phyloP scores from a whole-genome alignment of 202 grass and related monocot genomes.

The Carex arenaria region DNA sequence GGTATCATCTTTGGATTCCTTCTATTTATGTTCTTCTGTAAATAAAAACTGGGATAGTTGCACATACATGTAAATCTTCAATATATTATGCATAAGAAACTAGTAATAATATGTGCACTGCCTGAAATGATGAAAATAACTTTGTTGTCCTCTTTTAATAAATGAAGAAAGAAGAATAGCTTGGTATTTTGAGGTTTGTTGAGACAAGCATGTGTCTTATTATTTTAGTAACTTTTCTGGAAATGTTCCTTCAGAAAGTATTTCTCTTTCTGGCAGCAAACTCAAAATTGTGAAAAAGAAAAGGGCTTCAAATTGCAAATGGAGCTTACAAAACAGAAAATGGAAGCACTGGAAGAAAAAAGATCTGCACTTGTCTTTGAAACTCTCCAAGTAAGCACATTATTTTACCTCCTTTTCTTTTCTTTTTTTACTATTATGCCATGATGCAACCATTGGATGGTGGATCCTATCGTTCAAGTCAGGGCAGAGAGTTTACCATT shows the following conservation, averaged over 20 bases:
- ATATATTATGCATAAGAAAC: not conserved
- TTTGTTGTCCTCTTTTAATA: not conserved
- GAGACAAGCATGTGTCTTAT: not conserved
- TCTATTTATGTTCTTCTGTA: not conserved
- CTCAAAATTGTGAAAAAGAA: conserved; percentile 31
- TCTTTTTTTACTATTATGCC: not conserved
- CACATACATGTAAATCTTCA: not conserved
- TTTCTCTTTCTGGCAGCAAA: conserved; percentile 31
- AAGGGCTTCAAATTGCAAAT: conserved; percentile 24
- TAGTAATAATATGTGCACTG: not conserved
- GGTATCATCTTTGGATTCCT: conserved; percentile 3
- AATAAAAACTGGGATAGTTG: not conserved
- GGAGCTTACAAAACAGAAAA: conserved; percentile 37
- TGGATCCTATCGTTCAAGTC: not conserved
- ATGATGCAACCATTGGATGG: not conserved
- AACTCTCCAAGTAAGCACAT: conserved; percentile 47
- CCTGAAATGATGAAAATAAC: not conserved
- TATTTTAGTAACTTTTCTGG: not conserved
- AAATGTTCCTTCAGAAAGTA: not conserved
- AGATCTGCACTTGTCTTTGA: conserved; percentile 34
- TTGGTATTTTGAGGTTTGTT: not conserved
- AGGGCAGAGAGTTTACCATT: not conserved
- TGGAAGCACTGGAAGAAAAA: conserved; percentile 54
- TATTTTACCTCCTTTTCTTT: not conserved
- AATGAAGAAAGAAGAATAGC: not conserved